phyloP scores from a whole-genome alignment of 2,329 filamentous ascomycete species.

The Fusarium oxysporum region DNA sequence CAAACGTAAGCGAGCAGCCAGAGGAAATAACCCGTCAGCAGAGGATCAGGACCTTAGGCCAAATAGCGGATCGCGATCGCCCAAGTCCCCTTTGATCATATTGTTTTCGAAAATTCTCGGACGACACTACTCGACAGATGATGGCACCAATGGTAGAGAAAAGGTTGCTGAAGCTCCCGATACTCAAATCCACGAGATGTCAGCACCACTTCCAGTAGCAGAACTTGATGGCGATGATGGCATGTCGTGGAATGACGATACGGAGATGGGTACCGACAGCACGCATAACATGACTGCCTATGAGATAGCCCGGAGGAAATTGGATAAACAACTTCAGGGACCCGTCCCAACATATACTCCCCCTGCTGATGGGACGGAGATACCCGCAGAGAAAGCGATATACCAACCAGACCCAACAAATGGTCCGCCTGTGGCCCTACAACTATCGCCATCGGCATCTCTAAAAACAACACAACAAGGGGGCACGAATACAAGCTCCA shows the following conservation, averaged over 20 bases:
- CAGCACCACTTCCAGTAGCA: constrained; percentile 58
- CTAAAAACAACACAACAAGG: constrained; percentile 34
- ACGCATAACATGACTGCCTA: constrained; percentile 59
- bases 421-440: constrained; percentile 23
- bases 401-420: constrained; percentile 39
- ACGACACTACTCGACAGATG: constrained; percentile 48
- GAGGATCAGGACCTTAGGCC: constrained; percentile 55
- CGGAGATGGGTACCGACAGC: constrained; percentile 56
- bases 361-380: constrained; percentile 46
- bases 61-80: constrained; percentile 45
- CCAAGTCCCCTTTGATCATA: constrained; percentile 40
- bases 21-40: constrained; percentile 32
- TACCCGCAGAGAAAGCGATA: constrained; percentile 48
- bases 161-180: constrained; percentile 52
- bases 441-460: constrained; percentile 35
- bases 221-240: constrained; percentile 62
- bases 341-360: constrained; percentile 62
- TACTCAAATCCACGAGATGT: constrained; percentile 65
- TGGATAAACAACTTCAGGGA: constrained; percentile 63
- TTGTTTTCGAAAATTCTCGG: constrained; percentile 58
- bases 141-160: constrained; percentile 38
- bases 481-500: constrained; percentile 48
- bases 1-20: constrained; percentile 46
- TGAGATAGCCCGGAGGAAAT: constrained; percentile 62
- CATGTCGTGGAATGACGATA: constrained; percentile 53